Evolutionary conservation across 2,329 filamentous ascomycete genomes (phyloP).

Genomic region (Colletotrichum abscissum): DNA sequence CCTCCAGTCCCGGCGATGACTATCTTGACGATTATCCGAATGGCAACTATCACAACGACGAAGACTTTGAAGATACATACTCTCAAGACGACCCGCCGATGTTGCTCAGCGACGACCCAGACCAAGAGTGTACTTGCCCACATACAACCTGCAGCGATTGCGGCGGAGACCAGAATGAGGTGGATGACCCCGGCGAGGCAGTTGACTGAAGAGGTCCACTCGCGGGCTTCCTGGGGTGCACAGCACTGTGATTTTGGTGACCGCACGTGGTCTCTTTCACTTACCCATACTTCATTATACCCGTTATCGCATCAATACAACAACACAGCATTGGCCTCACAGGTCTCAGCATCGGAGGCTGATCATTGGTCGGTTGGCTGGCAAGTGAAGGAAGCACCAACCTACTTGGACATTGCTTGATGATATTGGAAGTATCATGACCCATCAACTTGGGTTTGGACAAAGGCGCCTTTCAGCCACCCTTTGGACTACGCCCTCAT

Average conservation of each 20-base stretch:
- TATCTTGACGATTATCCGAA: constrained; percentile 43
- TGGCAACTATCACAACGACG: constrained; percentile 16
- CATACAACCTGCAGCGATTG: constrained; percentile 16
- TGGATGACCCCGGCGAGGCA: constrained; percentile 26
- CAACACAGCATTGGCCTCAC: not conserved
- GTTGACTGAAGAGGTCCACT: not conserved
- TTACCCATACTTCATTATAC: not conserved
- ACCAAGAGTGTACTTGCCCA: constrained; percentile 13
- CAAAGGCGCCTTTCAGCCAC: not conserved
- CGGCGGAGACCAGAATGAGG: constrained; percentile 2
- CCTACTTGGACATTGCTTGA: not conserved
- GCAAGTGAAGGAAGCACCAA: not conserved
- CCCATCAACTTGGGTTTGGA: not conserved
- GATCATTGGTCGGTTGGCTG: not conserved
- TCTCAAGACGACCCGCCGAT: constrained; percentile 36
- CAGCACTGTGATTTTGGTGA: not conserved
- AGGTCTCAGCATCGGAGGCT: not conserved
- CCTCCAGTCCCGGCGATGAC: constrained; percentile 53
- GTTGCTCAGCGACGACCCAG: constrained; percentile 34
- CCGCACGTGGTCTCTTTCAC: not conserved
- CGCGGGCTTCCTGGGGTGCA: not conserved
- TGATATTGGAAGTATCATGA: not conserved
- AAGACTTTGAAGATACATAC: constrained; percentile 21
- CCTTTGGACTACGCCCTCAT: not conserved
- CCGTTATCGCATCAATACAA: not conserved